Evolutionary conservation across 2,329 filamentous ascomycete species (phyloP).

Genomic region (Ramularia endophylla): DNA sequence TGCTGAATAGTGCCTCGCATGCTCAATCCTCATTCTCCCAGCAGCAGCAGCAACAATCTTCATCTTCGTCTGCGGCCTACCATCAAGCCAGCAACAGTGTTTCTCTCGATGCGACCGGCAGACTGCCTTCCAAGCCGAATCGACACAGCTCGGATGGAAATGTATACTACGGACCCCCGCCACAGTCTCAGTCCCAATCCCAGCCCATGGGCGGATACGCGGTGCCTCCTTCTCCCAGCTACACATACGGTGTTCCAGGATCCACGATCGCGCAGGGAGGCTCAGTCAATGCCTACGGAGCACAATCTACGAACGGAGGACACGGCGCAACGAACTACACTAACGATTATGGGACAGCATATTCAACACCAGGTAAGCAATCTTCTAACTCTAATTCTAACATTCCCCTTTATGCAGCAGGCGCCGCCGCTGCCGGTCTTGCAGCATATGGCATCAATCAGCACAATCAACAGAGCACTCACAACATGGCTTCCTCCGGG

Average conservation of each 20-base stretch:
- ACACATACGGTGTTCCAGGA: conserved; percentile 1
- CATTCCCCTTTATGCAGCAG: conserved; percentile 41
- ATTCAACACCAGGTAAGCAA: conserved; percentile 36
- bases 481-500: conserved; percentile 13
- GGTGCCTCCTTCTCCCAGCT: background rate
- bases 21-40: conserved; percentile 7
- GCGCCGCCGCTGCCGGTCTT: conserved; percentile 37
- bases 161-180: conserved; percentile 13
- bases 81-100: conserved; percentile 12
- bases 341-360: conserved; percentile 9
- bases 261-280: no score
- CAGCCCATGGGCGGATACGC: conserved; percentile 8
- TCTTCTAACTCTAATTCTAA: conserved; percentile 39
- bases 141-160: conserved; percentile 17
- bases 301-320: background rate
- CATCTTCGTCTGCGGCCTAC: conserved; percentile 12
- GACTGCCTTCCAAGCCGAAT: conserved; percentile 6
- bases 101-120: conserved; percentile 8
- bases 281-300: background rate
- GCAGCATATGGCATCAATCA: conserved; percentile 39
- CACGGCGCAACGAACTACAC: background rate
- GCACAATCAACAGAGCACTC: conserved; percentile 28
- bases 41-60: conserved; percentile 7
- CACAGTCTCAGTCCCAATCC: conserved; percentile 4
- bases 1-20: conserved; percentile 22